Evolutionary conservation across 371 early-diverging fungal species (phyloP).

Genomic region (Capniomyces stellatus): DNA sequence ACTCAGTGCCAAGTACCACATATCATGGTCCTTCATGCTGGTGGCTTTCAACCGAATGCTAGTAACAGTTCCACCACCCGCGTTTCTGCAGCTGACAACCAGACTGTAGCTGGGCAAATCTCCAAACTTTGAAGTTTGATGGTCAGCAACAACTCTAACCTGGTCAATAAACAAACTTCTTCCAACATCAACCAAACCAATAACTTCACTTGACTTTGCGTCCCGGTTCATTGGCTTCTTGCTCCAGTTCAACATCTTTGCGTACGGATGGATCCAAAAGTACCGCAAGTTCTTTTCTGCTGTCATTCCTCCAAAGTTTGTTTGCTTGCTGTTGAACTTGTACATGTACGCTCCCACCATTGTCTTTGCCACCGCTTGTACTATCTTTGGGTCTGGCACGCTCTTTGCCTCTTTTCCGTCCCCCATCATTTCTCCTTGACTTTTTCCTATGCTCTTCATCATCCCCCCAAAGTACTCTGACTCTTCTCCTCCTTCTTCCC

Average conservation of each 20-base stretch:
- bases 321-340: conserved; percentile 33
- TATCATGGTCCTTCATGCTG: conserved; percentile 38
- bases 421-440: no score
- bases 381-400: conserved; percentile 19
- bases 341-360: conserved; percentile 59
- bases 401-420: neutral
- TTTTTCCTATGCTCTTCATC: no score
- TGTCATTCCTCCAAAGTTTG: conserved; percentile 33
- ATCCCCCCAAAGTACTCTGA: no score
- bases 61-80: conserved; percentile 11
- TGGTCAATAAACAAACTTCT: neutral
- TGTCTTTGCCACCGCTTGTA: conserved; percentile 50
- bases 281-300: conserved; percentile 39
- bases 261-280: conserved; percentile 69
- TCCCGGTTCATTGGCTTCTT: conserved; percentile 20
- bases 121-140: neutral
- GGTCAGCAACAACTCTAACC: neutral
- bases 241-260: conserved; percentile 58
- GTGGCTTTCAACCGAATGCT: conserved; percentile 29
- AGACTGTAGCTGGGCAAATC: conserved; percentile 5
- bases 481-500: no score
- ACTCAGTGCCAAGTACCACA: conserved; percentile 37
- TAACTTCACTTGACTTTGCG: neutral
- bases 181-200: no score
- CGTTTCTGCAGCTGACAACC: neutral